Percentiles rank a stretch among this genome's conserved stretches.
Conservation (phyloP, 1,284 basidiomycete species). For the Tetrapyrgos nigripes region DNA sequence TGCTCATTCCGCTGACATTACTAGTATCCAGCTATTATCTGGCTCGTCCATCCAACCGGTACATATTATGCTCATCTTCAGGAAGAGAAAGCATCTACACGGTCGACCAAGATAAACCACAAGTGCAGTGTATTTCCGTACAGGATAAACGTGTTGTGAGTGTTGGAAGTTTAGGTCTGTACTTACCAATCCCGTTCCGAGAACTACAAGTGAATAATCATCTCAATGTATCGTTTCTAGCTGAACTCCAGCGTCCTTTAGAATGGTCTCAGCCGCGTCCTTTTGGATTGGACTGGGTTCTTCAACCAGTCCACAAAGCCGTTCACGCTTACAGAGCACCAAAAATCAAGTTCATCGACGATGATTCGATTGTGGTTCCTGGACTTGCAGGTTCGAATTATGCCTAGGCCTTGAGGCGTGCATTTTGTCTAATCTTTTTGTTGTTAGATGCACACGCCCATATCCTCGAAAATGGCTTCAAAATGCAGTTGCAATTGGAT, state of each 20-base stretch:
- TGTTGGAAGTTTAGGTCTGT: slow-evolving; percentile 61
- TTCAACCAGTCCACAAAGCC: background rate
- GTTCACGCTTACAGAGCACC: slow-evolving; percentile 29
- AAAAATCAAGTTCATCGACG: slow-evolving; percentile 48
- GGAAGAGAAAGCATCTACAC: slow-evolving; percentile 55
- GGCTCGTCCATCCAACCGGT: slow-evolving; percentile 23
- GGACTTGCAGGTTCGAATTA: slow-evolving; percentile 65
- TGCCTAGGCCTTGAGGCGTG: background rate
- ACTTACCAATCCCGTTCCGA: background rate
- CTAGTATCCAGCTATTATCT: background rate
- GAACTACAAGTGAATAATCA: background rate
- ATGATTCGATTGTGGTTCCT: slow-evolving; percentile 64
- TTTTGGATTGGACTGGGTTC: background rate
- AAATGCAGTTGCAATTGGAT: slow-evolving; percentile 67
- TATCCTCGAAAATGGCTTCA: slow-evolving; percentile 58
- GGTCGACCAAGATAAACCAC: slow-evolving; percentile 50
- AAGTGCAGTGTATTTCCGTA: slow-evolving; percentile 76
- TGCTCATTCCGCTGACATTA: too few relatives aligned
- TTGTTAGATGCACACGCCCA: slow-evolving; percentile 19
- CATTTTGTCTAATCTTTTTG: background rate
- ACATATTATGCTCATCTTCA: slow-evolving; percentile 60
- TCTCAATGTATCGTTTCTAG: background rate
- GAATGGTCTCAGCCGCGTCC: background rate
- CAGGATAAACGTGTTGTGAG: slow-evolving; percentile 59
- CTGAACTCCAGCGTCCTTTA: background rate